Conservation (phyloP, 805 yeast species). For the Debaryomyces tyrocola region DNA sequence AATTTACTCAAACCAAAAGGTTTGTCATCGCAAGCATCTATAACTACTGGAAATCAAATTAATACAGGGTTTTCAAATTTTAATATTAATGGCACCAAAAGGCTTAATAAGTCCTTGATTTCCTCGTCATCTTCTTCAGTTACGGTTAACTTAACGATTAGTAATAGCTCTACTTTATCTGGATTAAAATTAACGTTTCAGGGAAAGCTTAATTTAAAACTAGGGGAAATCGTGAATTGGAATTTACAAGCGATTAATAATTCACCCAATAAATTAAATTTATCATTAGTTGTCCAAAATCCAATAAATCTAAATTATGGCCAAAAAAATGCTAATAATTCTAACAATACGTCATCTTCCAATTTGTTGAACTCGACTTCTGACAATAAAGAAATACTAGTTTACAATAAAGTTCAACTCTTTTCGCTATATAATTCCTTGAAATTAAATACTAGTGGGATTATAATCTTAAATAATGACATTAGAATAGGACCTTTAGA, state of each 20-base stretch:
- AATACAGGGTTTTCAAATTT: background rate
- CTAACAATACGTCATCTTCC: slow-evolving; percentile 14
- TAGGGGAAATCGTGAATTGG: slow-evolving; percentile 66
- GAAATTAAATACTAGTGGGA: slow-evolving; percentile 50
- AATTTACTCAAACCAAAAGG: slow-evolving; percentile 16
- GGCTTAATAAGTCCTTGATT: background rate
- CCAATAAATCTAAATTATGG: slow-evolving; percentile 17
- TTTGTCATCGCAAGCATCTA: slow-evolving; percentile 5
- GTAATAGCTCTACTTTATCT: slow-evolving; percentile 24
- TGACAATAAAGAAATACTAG: slow-evolving; percentile 10
- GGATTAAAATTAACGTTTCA: slow-evolving; percentile 51
- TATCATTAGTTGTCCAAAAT: slow-evolving; percentile 46
- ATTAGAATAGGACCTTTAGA: slow-evolving; percentile 62
- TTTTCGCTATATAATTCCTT: slow-evolving; percentile 33
- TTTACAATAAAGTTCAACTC: slow-evolving; percentile 24
- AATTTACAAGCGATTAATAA: slow-evolving; percentile 64
- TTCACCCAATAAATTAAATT: slow-evolving; percentile 48
- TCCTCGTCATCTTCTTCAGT: slow-evolving; percentile 26
- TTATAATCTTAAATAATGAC: slow-evolving; percentile 65
- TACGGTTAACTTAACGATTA: slow-evolving; percentile 35
- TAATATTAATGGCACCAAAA: slow-evolving; percentile 1
- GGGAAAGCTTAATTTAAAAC: slow-evolving; percentile 59
- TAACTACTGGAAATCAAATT: slow-evolving; percentile 1
- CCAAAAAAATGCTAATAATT: slow-evolving; percentile 3
- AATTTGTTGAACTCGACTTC: slow-evolving; percentile 13